Conservation (phyloP, 2,329 filamentous ascomycete genomes). For the Hypomyces perniciosus region DNA sequence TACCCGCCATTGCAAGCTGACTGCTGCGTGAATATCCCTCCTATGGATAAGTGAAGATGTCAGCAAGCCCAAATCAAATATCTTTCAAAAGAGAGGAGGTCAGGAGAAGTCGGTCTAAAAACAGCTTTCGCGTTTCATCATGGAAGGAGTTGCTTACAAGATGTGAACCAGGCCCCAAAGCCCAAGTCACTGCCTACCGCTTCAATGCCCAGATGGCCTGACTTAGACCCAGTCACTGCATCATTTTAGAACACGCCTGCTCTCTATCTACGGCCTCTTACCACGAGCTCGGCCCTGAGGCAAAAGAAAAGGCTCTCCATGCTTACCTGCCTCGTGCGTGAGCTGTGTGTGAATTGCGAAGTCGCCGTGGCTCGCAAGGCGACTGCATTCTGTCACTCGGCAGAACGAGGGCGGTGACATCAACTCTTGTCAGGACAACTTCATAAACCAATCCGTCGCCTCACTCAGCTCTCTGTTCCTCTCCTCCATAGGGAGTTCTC, state of each 20-base stretch:
- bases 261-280: neutral
- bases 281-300: neutral
- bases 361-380: neutral
- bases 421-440: neutral
- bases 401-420: conserved; percentile 11
- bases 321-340: neutral
- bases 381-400: conserved; percentile 1
- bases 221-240: neutral
- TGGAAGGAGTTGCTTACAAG: conserved; percentile 3
- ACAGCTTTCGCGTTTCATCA: neutral
- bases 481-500: neutral
- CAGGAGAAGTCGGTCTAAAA: too few species aligned
- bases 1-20: too few species aligned
- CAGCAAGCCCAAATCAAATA: too few species aligned
- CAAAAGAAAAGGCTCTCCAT: neutral
- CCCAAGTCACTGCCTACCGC: neutral
- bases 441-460: conserved; percentile 3
- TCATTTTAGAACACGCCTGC: conserved; percentile 1
- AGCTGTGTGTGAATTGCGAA: neutral
- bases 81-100: too few species aligned
- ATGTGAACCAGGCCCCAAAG: neutral
- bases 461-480: neutral
- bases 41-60: too few species aligned
- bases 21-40: too few species aligned
- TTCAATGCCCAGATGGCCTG: neutral